Evolutionary conservation across 2,329 filamentous ascomycete genomes (phyloP), one percentile per base, ranked within the genome.

Genomic region (Monosporascus sp.): DNA sequence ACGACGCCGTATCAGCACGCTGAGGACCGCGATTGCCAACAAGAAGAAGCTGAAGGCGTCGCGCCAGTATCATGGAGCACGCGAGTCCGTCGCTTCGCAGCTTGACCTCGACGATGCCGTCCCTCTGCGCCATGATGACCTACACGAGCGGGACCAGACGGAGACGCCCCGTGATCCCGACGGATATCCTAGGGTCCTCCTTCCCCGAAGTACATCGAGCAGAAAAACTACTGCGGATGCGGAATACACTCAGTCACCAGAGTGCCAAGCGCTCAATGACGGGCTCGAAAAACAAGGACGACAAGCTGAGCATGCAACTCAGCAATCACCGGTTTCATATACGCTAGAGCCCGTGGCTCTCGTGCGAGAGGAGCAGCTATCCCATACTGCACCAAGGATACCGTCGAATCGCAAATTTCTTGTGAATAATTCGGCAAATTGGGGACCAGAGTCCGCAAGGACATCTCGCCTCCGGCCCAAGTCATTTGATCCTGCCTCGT

Each of bases 1-100:
- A 48, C 74, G 80, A 55, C 77, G 78, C 53, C 76, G 79, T 26
- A 77, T 82, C 56, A 76, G 77, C 52, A 71, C 79, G 45, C 74
- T 78, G 37, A 72, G 72, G 45, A 70, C 76, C 20, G 76, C 78
- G 17, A 71, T 80, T 37, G 72, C 78, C 4, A 83, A 83, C 70
- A 78, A 76, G 22, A 70, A 77, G 52, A 80, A 74, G 53, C 63
- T 82, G 9, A 79, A 75, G 53, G 72, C 71, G 5, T 68, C 72
- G 35, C 63, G 60, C 24, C 58, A 61, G 11, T 72, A 70, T 52
- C 63, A 65, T 40, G 50, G 57, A 17, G 38, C 55, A 19, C 24
- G 56, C 27, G 62, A 61, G n/a, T 35, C 57, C 35, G 45, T 43
- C 44, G 19, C 49, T 17, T 47, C 46, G 38, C 56, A 50, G 20